Conservation (phyloP, 805 yeast species). For the Yarrowia yakushimensis region DNA sequence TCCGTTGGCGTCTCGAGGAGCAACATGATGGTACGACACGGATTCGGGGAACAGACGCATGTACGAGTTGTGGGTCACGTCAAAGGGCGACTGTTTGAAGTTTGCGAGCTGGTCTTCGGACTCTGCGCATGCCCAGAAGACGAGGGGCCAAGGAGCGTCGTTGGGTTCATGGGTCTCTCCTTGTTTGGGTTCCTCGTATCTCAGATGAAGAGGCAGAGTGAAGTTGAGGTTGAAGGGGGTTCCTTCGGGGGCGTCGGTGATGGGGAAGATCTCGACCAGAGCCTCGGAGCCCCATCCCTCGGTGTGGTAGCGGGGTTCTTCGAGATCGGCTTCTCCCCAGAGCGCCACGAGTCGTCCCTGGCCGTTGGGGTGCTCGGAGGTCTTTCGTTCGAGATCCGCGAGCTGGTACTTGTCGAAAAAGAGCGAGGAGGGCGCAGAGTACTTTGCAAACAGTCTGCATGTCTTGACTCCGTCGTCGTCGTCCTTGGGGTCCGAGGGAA, state of each 20-base stretch:
- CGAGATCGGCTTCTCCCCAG: slow-evolving; percentile 58
- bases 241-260: slow-evolving; percentile 27
- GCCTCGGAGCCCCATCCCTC: slow-evolving; percentile 48
- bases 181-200: slow-evolving; percentile 46
- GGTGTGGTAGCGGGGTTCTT: slow-evolving; percentile 51
- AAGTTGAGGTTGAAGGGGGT: slow-evolving; percentile 30
- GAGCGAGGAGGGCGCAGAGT: slow-evolving; percentile 45
- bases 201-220: slow-evolving; percentile 49
- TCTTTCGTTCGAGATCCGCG: slow-evolving; percentile 36
- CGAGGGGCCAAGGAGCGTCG: slow-evolving; percentile 41
- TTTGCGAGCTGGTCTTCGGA: slow-evolving; percentile 31
- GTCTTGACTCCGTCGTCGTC: slow-evolving; percentile 13
- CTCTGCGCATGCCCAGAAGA: slow-evolving; percentile 53
- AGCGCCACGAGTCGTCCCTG: slow-evolving; percentile 40
- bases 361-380: slow-evolving; percentile 30
- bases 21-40: slow-evolving; percentile 10
- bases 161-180: slow-evolving; percentile 30
- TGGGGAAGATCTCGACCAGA: slow-evolving; percentile 39
- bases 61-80: background rate
- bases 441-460: slow-evolving; percentile 46
- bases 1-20: background rate
- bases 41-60: slow-evolving; percentile 14
- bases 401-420: slow-evolving; percentile 58
- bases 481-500: background rate
- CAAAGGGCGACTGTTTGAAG: slow-evolving; percentile 27